Evolutionary conservation across 2,329 filamentous ascomycete genomes (phyloP).

Genomic region (Xylaria sp.): DNA sequence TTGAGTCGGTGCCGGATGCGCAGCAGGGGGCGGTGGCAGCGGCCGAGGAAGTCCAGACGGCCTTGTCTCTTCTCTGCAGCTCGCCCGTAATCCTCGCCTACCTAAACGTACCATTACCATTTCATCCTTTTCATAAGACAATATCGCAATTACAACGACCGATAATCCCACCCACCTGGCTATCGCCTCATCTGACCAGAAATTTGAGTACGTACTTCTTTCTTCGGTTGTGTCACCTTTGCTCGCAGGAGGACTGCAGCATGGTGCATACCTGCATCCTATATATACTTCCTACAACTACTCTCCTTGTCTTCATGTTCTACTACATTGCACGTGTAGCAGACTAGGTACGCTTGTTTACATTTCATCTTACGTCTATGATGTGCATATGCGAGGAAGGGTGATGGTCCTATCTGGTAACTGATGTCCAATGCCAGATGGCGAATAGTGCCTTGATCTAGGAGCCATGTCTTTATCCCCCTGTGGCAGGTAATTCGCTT

Average conservation of each 20-base stretch:
- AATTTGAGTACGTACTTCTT: background rate
- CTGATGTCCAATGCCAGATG: background rate
- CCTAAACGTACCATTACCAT: too few relatives aligned
- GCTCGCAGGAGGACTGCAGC: background rate
- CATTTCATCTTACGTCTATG: too few relatives aligned
- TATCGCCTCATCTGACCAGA: constrained; percentile 3
- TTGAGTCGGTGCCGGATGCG: constrained; percentile 1
- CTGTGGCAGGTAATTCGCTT: too few relatives aligned
- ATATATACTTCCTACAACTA: too few relatives aligned
- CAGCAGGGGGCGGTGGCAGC: background rate
- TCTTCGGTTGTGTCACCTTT: background rate
- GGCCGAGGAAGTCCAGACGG: background rate
- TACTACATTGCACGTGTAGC: too few relatives aligned
- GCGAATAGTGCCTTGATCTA: too few relatives aligned
- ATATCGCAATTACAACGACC: background rate
- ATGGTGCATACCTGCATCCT: background rate
- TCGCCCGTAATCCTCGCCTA: too few relatives aligned
- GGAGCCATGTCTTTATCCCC: too few relatives aligned
- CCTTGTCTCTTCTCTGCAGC: background rate
- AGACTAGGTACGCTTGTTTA: too few relatives aligned
- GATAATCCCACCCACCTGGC: background rate
- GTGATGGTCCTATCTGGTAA: background rate
- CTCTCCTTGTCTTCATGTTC: background rate
- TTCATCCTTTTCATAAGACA: background rate
- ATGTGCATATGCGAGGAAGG: too few relatives aligned